A percentile compares a stretch with the other conserved stretches of the same genome.
Evolutionary conservation across 257 asterid species (phyloP).

Genomic region (Anisodus tanguticus): DNA sequence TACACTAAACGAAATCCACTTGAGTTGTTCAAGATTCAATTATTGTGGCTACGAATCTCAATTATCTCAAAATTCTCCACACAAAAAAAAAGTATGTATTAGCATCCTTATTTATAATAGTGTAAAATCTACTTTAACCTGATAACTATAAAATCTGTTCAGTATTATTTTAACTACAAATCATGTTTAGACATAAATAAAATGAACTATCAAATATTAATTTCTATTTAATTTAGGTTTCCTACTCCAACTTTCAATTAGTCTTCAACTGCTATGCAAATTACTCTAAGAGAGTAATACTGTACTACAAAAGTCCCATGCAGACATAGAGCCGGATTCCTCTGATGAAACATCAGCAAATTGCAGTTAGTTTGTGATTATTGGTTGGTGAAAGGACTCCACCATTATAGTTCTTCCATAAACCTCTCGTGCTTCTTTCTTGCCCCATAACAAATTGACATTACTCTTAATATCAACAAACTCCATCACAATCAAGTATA

Average conservation of each 20-base stretch:
- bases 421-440: background rate
- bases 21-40: background rate
- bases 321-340: background rate
- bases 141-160: background rate
- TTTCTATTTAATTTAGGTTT: background rate
- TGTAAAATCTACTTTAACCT: background rate
- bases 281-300: background rate
- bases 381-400: conserved; percentile 5
- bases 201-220: too few species aligned
- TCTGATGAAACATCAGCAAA: conserved; percentile 1
- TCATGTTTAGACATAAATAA: too few species aligned
- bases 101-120: too few species aligned
- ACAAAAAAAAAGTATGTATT: background rate
- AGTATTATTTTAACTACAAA: too few species aligned
- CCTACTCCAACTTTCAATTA: background rate
- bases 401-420: conserved; percentile 10
- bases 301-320: background rate
- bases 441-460: conserved; percentile 2
- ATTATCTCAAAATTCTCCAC: background rate
- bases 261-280: background rate
- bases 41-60: background rate
- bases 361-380: background rate
- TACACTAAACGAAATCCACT: background rate
- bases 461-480: conserved; percentile 16
- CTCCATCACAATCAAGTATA: conserved; percentile 21